Base-by-base conservation (phyloP, 164 flowering plant genomes). In the Houttuynia cordata region DNA sequence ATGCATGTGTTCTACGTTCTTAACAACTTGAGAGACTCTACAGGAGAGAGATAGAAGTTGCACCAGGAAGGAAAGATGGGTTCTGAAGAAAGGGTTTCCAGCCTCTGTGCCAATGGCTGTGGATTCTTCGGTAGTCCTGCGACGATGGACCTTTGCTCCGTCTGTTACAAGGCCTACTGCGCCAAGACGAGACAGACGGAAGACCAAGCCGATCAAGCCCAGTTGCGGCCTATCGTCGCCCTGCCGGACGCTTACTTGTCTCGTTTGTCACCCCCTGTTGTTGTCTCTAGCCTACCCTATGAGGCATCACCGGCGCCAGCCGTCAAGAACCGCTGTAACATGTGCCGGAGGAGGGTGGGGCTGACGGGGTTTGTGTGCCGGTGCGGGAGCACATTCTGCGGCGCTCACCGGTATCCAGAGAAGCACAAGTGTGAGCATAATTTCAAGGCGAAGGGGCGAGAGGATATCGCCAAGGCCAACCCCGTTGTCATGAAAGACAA, bases 341-440 rank as follows among this genome's bases (percentile, higher is more conserved):
- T 64, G 0, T 85, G 88, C 65, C 56, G 79, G 75, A 80, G 73
- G 57, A 75, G 81, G 49, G 82, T 85, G 14, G 88, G 88, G 42
- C 56, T 85, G 66, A 81, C 81, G 21, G 85, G 86, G 12, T 87
- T 84, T 69, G 63, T 23, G 64, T 84, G 94, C 70, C 67, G 74
- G 64, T 87, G 94, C 62, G 90, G 85, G 37, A 70, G 47, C 30
- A 75, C 81, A 49, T 84, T 78, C 55, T 87, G 90, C 53, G 73
- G 81, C 73, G 34, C 60, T 24, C 94, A 84, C 63, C 64, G 90
- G 79, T 80, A 86, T 73, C 82, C 94, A 59, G 94, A 86, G 69
- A 65, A 64, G 64, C 90, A 86, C 58, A 17, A 45, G 14, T 45
- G 49, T 14, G 14, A 1, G 3, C 12, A 12, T 14, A 1, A 45